These are phyloP conservation scores for Brasenia schreberi DNA, from an alignment of 164 flowering plant species.

Conservation along the genomic window DNA sequence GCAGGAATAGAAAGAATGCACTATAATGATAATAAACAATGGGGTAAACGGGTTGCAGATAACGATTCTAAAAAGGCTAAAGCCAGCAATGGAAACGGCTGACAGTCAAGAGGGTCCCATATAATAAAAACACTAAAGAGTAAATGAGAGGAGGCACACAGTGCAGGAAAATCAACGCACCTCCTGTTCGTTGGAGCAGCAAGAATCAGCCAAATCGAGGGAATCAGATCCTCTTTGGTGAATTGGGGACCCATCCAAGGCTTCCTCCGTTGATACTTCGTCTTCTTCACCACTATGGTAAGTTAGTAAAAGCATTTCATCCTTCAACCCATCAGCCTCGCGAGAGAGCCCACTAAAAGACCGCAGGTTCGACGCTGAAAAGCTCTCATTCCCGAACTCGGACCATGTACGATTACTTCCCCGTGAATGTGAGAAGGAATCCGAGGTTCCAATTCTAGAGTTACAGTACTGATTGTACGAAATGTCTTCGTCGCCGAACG, in stretches of 20 bases:
- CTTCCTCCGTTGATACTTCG: not conserved
- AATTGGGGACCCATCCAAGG: not conserved
- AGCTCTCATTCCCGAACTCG: slow-evolving; percentile 26
- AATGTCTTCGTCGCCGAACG: slow-evolving; percentile 23
- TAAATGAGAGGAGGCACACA: not conserved
- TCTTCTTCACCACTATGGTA: not conserved
- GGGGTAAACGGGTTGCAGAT: not conserved
- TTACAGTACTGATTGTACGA: slow-evolving; percentile 19
- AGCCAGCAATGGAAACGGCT: not conserved
- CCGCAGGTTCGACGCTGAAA: slow-evolving; percentile 19
- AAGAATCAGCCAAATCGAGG: not conserved
- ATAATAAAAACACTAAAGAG: not conserved
- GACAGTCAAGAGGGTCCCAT: not conserved
- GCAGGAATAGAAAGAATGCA: not conserved
- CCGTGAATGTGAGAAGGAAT: not conserved
- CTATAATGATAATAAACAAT: not conserved
- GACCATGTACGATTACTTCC: slow-evolving; percentile 10
- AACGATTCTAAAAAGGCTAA: not conserved
- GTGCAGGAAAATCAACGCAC: not conserved
- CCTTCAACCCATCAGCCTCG: slow-evolving; percentile 14
- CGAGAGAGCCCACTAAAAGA: slow-evolving; percentile 16
- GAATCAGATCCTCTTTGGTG: not conserved
- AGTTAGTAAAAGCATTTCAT: not conserved
- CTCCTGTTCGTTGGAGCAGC: not conserved
- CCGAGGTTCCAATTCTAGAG: slow-evolving; percentile 2